These are phyloP conservation scores for Tricholoma sp. DNA, from an alignment of 768 basidiomycete genomes.

Conservation along the genomic window DNA sequence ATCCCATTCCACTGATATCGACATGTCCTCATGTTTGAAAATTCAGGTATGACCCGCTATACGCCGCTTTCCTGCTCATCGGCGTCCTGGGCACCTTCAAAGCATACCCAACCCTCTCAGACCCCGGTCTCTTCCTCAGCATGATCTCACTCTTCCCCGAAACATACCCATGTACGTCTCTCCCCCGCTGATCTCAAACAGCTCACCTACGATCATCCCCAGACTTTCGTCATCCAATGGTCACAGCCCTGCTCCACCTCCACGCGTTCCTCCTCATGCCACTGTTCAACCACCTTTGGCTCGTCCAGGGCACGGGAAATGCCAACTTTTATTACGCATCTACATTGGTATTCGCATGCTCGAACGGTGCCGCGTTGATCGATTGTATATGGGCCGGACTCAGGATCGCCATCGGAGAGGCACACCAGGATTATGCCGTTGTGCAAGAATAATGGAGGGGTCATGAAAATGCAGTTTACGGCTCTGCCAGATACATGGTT, in stretches of 20 bases:
- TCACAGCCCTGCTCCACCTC: constrained; percentile 75
- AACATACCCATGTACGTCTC: constrained; percentile 66
- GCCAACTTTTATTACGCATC: constrained; percentile 98
- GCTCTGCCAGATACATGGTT: background rate
- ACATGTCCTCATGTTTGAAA: background rate
- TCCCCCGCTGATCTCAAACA: background rate
- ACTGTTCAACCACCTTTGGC: constrained; percentile 89
- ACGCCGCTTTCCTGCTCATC: constrained; percentile 67
- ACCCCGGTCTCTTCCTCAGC: constrained; percentile 81
- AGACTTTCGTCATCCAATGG: constrained; percentile 85
- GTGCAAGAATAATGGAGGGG: constrained; percentile 50
- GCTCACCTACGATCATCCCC: constrained; percentile 6
- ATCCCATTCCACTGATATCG: background rate
- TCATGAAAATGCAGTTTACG: background rate
- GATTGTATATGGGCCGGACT: constrained; percentile 85
- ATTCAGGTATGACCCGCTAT: constrained; percentile 76
- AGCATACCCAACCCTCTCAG: constrained; percentile 86
- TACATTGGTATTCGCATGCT: constrained; percentile 89
- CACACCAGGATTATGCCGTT: constrained; percentile 47
- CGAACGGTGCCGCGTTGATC: constrained; percentile 76
- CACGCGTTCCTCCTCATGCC: constrained; percentile 86
- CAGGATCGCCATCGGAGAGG: constrained; percentile 61
- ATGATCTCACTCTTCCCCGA: constrained; percentile 84
- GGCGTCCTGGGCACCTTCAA: constrained; percentile 85
- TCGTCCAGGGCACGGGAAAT: constrained; percentile 87